Percentiles rank a stretch among this genome's conserved stretches.
Evolutionary conservation across 257 asterid genomes (phyloP).

Genomic region (Schizonepeta tenuifolia): DNA sequence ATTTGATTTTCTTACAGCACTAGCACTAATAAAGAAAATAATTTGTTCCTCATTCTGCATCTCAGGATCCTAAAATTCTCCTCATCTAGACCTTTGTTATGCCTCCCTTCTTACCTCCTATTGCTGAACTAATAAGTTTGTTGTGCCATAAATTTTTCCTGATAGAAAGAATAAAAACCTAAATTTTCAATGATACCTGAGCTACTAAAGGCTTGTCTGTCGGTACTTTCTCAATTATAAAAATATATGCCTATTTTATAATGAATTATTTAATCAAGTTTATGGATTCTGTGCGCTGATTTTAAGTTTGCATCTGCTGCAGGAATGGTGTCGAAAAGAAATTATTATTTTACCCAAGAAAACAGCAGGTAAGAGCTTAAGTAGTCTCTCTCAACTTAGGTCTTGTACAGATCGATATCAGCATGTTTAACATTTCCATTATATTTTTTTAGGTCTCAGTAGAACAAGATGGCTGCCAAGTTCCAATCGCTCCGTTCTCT

Average conservation of each 20-base stretch:
- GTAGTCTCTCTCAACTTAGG: constrained; percentile 25
- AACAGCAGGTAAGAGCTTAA: constrained; percentile 66
- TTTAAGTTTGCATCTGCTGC: constrained; percentile 41
- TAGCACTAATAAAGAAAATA: constrained; percentile 3
- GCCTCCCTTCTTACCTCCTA: constrained; percentile 15
- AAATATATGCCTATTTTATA: background rate
- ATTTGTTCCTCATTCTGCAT: background rate
- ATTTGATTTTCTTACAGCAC: constrained; percentile 10
- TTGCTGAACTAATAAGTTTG: background rate
- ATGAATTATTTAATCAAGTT: constrained; percentile 19
- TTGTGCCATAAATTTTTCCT: background rate
- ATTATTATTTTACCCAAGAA: constrained; percentile 79
- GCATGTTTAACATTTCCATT: constrained; percentile 29
- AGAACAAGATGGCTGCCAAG: constrained; percentile 78
- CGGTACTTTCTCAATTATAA: background rate
- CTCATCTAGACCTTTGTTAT: constrained; percentile 2
- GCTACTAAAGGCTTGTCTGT: constrained; percentile 14
- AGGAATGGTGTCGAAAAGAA: constrained; percentile 68
- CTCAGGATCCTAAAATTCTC: constrained; percentile 27
- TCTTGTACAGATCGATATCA: constrained; percentile 14
- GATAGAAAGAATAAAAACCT: background rate
- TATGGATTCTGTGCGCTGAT: constrained; percentile 32
- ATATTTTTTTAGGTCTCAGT: constrained; percentile 66
- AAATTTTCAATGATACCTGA: background rate
- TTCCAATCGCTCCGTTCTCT: constrained; percentile 69